These are phyloP conservation scores for Rhizomucor miehei DNA, from an alignment of 371 early-diverging fungal genomes.

Conservation along the genomic window DNA sequence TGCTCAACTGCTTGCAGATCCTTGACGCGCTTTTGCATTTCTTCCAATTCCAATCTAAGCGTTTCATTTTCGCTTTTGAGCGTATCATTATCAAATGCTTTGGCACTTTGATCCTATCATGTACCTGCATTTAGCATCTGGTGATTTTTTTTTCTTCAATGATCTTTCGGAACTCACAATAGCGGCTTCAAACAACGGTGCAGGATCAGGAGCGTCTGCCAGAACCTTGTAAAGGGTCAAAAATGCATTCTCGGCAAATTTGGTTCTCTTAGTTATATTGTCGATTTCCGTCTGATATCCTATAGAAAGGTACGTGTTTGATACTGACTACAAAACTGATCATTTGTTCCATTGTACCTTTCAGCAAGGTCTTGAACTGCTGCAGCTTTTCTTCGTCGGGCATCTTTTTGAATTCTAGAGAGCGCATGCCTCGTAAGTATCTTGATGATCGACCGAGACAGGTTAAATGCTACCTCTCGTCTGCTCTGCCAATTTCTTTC, in stretches of 20 bases:
- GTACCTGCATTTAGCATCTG: not conserved
- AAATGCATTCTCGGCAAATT: constrained; percentile 82
- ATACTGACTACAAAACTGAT: too few species aligned
- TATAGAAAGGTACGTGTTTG: constrained; percentile 8
- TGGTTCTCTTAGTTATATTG: constrained; percentile 78
- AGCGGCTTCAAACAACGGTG: constrained; percentile 59
- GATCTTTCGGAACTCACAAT: constrained; percentile 23
- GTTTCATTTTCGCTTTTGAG: constrained; percentile 52
- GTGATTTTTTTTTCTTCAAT: not conserved
- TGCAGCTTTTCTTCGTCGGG: constrained; percentile 75
- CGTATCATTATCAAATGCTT: constrained; percentile 44
- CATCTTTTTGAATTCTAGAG: constrained; percentile 73
- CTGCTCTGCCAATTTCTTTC: constrained; percentile 85
- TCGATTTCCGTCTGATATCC: constrained; percentile 93
- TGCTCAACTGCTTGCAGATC: constrained; percentile 44
- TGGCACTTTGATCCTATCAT: constrained; percentile 59
- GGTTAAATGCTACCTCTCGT: constrained; percentile 68
- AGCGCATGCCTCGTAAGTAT: constrained; percentile 7
- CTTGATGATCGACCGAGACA: constrained; percentile 4
- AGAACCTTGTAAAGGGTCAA: constrained; percentile 76
- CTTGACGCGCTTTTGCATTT: constrained; percentile 43
- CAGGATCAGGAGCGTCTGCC: constrained; percentile 87
- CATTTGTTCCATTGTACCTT: constrained; percentile 44
- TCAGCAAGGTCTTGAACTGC: constrained; percentile 70
- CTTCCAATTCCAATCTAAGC: constrained; percentile 51